A percentile compares a stretch with the other conserved stretches of the same genome.
Conservation (phyloP, 768 basidiomycete genomes). For the Dioszegia crocea region DNA sequence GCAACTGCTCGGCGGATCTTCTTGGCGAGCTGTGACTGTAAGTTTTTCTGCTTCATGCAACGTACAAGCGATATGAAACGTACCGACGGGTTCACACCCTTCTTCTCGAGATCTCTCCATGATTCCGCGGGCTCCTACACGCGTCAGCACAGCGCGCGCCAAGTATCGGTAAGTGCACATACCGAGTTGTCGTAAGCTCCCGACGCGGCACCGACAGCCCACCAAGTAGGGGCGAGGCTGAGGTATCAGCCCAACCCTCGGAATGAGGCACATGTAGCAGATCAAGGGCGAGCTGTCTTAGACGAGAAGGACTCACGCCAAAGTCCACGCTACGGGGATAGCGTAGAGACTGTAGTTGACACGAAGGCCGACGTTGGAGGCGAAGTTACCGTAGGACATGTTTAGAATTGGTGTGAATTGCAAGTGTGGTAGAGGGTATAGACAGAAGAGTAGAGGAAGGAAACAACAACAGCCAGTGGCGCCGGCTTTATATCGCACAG, state of each 20-base stretch:
- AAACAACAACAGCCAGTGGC: too few relatives aligned
- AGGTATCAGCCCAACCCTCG: not conserved
- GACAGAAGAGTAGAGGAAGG: not conserved
- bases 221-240: slow-evolving; percentile 31
- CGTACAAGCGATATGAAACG: not conserved
- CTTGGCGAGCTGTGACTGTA: slow-evolving; percentile 11
- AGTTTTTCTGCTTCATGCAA: not conserved
- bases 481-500: too few relatives aligned
- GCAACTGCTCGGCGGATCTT: slow-evolving; percentile 21
- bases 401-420: not conserved
- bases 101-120: slow-evolving; percentile 23
- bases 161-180: too few relatives aligned
- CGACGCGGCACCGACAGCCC: slow-evolving; percentile 18
- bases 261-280: too few relatives aligned
- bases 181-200: slow-evolving; percentile 19
- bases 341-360: slow-evolving; percentile 37
- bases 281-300: too few relatives aligned
- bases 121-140: slow-evolving; percentile 25
- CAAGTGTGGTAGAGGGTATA: not conserved
- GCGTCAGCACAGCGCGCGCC: not conserved
- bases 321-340: slow-evolving; percentile 34
- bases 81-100: slow-evolving; percentile 12
- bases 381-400: slow-evolving; percentile 22
- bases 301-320: slow-evolving; percentile 32
- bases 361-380: slow-evolving; percentile 21